Percentiles rank a stretch among this genome's conserved stretches.
Evolutionary conservation across 495 filamentous ascomycete genomes (phyloP).

Genomic region (Halenospora varia): DNA sequence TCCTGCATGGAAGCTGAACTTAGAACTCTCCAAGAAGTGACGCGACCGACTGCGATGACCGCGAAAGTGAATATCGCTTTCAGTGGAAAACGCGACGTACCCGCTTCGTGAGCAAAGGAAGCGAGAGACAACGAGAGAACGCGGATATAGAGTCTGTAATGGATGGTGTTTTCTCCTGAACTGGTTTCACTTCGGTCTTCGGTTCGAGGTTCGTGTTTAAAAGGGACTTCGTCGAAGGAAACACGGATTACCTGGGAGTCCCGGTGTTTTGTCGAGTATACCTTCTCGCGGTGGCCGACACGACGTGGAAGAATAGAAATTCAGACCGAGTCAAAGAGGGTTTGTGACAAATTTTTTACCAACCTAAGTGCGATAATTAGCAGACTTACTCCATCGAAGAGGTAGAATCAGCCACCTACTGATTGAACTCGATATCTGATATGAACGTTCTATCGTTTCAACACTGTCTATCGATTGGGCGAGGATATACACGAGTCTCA

Average conservation of each 20-base stretch:
- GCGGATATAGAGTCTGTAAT: no score
- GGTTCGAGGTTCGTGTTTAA: no score
- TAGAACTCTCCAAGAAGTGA: not conserved
- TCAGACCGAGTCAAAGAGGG: not conserved
- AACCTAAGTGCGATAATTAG: not conserved
- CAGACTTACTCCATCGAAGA: not conserved
- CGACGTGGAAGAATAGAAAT: not conserved
- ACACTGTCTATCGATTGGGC: no score
- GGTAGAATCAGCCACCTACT: not conserved
- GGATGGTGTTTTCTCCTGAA: no score
- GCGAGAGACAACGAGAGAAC: not conserved
- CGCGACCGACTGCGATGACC: not conserved
- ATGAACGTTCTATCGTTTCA: no score
- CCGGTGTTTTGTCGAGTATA: no score
- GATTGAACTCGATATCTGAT: not conserved
- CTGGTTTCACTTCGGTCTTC: no score
- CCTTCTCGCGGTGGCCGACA: not conserved
- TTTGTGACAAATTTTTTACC: not conserved
- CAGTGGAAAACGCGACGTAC: not conserved
- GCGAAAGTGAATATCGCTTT: not conserved
- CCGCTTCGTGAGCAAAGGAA: not conserved
- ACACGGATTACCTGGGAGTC: no score
- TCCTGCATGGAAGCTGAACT: constrained; percentile 6
- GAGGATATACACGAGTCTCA: not conserved
- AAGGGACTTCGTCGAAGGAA: no score